Base-by-base conservation (phyloP, 2,329 filamentous ascomycete species). In the Hymenoscyphus occultus region DNA sequence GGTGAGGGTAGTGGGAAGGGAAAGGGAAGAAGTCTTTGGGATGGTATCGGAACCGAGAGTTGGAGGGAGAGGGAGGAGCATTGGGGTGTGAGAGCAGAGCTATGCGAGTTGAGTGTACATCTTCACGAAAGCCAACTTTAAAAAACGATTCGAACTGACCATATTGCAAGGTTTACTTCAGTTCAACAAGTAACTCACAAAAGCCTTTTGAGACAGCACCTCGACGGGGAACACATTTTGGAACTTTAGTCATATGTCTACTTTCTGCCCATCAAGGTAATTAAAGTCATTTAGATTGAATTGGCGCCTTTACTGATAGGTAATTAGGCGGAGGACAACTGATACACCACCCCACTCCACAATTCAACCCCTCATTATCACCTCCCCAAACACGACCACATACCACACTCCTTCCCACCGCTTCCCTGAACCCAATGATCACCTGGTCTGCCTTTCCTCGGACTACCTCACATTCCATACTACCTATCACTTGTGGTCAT, bases 71-170 rank as follows among this genome's bases (percentile, higher is more conserved):
- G 66, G 31, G 51, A 58, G 10, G 63, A 70, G 39, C 63, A 67
- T 56, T 67, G 64, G 0, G 77, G 77, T 6, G 73, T 86, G 0
- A 74, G 73, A 3, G 83, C 83, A 0, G 83, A 87, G 73, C 74
- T 87, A 1, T 86, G 85, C 71, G 86, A 86, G 66, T 73, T 87
- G 19, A 86, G 87, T 68, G 80, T 84, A 61, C 56, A 72, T 68
- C 5, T 6, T 5, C 7, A 14, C 9, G 45, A 54, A 85, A 85
- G 68, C 83, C 83, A 0, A 28, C 28, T 28, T 28, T 2, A 3
- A 28, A 28, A 67, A 69, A 5, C 76, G 76, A 0, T 75, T 10
- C 5, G 68, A 19, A 64, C 12, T 32, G 28, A 56, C 32, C 14
- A 51, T 51, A 40, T 13, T 60, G 5, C n/a, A 35, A 85, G 81